These are phyloP conservation scores for Orbilia brochopaga DNA, from an alignment of 2,329 filamentous ascomycete genomes.

Conservation along the genomic window DNA sequence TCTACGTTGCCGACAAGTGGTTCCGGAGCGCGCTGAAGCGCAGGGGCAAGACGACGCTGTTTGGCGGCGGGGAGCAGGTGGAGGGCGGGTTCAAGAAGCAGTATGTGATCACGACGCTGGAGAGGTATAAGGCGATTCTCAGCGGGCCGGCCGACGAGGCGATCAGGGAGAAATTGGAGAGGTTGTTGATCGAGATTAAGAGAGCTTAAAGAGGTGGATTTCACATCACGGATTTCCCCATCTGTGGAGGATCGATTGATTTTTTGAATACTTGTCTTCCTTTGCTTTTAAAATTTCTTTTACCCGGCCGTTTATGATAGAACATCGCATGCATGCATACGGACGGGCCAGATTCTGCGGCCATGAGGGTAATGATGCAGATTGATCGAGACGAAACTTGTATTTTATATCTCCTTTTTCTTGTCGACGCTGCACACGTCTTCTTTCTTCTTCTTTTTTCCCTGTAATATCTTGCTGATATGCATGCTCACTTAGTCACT, in stretches of 20 bases:
- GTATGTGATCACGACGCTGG: slow-evolving; percentile 43
- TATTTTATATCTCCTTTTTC: not conserved
- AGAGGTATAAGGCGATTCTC: slow-evolving; percentile 35
- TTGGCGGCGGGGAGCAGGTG: slow-evolving; percentile 31
- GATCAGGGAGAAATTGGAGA: slow-evolving; percentile 48
- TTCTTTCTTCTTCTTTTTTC: not conserved
- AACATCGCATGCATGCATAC: too few relatives aligned
- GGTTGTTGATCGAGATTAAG: slow-evolving; percentile 47
- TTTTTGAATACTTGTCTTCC: slow-evolving; percentile 3
- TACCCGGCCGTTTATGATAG: not conserved
- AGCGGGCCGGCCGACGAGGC: slow-evolving; percentile 20
- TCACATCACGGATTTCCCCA: not conserved
- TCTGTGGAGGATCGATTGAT: slow-evolving; percentile 7
- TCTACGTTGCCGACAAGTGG: slow-evolving; percentile 69
- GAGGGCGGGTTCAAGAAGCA: slow-evolving; percentile 51
- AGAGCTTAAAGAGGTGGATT: slow-evolving; percentile 19
- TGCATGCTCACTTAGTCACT: not conserved
- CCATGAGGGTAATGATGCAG: slow-evolving; percentile 14
- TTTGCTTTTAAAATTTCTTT: not conserved
- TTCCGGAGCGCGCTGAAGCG: slow-evolving; percentile 56
- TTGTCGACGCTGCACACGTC: not conserved
- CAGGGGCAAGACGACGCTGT: slow-evolving; percentile 38
- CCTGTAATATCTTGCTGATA: slow-evolving; percentile 1
- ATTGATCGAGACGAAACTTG: not conserved
- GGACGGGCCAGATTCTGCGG: not conserved